phyloP scores from a whole-genome alignment of 1,284 basidiomycete genomes.

The Heterobasidion occidentale region DNA sequence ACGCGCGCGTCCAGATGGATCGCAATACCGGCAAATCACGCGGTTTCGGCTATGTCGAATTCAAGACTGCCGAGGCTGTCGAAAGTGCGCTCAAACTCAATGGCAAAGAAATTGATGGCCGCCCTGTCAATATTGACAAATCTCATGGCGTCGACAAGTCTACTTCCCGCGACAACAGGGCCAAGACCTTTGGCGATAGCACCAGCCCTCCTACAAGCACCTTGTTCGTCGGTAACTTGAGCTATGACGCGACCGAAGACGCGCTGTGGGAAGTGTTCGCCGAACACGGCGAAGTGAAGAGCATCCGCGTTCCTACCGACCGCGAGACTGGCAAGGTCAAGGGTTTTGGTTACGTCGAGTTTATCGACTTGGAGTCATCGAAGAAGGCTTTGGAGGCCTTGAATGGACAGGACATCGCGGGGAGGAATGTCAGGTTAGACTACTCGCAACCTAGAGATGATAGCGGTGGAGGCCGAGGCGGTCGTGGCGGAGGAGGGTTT shows the following conservation, averaged over 20 bases:
- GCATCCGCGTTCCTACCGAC: conserved; percentile 90
- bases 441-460: conserved; percentile 82
- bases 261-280: conserved; percentile 88
- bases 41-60: conserved; percentile 95
- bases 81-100: conserved; percentile 74
- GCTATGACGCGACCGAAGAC: conserved; percentile 80
- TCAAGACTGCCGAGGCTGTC: conserved; percentile 67
- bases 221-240: conserved; percentile 89
- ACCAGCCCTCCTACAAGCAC: conserved; percentile 66
- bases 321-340: conserved; percentile 87
- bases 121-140: conserved; percentile 82
- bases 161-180: conserved; percentile 57
- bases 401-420: conserved; percentile 76
- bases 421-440: conserved; percentile 80
- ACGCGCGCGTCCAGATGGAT: conserved; percentile 88
- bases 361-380: conserved; percentile 74
- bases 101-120: conserved; percentile 89
- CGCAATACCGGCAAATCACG: conserved; percentile 82
- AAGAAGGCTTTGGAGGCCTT: conserved; percentile 74
- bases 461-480: conserved; percentile 40
- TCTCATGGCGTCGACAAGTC: conserved; percentile 53
- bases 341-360: conserved; percentile 97
- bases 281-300: conserved; percentile 85
- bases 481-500: conserved; percentile 35
- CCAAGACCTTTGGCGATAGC: conserved; percentile 71